Evolutionary conservation across 176 grass and related monocot species (phyloP).

Genomic region (Oryza nivara): DNA sequence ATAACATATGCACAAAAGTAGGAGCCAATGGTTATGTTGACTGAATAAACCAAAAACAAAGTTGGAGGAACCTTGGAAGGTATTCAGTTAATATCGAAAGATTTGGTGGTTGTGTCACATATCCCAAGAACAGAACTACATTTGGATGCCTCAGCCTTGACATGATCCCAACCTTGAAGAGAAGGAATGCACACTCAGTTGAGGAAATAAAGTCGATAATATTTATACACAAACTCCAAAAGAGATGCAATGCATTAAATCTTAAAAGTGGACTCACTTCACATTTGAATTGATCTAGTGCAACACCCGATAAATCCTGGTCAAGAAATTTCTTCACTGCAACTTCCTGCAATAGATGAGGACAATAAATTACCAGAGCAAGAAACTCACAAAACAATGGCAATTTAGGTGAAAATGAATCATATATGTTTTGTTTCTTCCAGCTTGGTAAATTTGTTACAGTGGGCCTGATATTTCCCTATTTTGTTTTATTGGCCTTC

Average conservation of each 20-base stretch:
- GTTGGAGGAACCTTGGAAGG: conserved; percentile 77
- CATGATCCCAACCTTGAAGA: conserved; percentile 87
- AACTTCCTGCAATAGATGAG: conserved; percentile 74
- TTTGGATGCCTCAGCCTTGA: conserved; percentile 92
- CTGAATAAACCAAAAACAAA: conserved; percentile 31
- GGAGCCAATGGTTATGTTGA: conserved; percentile 16
- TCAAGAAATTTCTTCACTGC: conserved; percentile 99
- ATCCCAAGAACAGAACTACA: conserved; percentile 99
- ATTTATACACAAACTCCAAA: conserved; percentile 26
- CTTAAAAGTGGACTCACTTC: conserved; percentile 70
- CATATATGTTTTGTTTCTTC: conserved; percentile 2
- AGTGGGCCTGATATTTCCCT: conserved; percentile 12
- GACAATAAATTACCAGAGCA: conserved; percentile 23
- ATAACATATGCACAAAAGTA: conserved; percentile 16
- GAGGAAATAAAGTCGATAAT: conserved; percentile 21
- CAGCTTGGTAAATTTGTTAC: conserved; percentile 23
- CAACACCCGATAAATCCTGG: conserved; percentile 90
- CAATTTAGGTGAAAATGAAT: background rate
- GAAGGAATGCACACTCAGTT: conserved; percentile 43
- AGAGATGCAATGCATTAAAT: conserved; percentile 8
- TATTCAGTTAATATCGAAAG: conserved; percentile 97
- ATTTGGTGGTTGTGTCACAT: conserved; percentile 93
- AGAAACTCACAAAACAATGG: conserved; percentile 23
- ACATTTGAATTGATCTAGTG: conserved; percentile 94
- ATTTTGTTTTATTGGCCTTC: background rate